These are phyloP conservation scores for Pseudogymnoascus sp. DNA, from an alignment of 2,329 filamentous ascomycete genomes.

Conservation along the genomic window DNA sequence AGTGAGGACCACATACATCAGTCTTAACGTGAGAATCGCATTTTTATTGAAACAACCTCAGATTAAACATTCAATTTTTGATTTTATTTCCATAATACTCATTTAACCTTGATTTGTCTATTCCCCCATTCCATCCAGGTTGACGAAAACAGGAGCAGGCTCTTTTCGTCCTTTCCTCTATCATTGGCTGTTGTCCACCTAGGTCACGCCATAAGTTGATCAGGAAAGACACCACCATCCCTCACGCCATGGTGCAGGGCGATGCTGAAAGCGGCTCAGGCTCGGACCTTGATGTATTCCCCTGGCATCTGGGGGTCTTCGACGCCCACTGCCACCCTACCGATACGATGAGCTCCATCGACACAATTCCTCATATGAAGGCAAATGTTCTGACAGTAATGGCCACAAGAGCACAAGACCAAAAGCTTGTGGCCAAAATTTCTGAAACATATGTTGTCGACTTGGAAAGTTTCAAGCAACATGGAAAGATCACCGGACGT, in stretches of 20 bases:
- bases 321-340: conserved; percentile 84
- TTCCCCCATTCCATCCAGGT: not conserved
- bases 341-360: conserved; percentile 61
- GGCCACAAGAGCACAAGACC: conserved; percentile 70
- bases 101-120: not conserved
- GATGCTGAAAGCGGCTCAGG: not conserved
- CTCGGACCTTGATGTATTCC: conserved; percentile 38
- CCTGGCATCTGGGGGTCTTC: conserved; percentile 65
- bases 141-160: not conserved
- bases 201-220: not conserved
- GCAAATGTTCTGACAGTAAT: conserved; percentile 64
- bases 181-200: not conserved
- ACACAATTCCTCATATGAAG: conserved; percentile 57
- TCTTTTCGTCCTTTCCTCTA: not conserved
- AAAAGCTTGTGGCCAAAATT: conserved; percentile 61
- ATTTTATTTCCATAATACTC: not conserved
- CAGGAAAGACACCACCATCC: not conserved
- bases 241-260: not conserved
- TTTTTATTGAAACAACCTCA: not conserved
- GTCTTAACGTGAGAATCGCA: not conserved
- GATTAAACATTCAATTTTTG: not conserved
- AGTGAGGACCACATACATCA: not conserved
- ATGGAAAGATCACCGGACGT: conserved; percentile 29
- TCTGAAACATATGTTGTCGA: conserved; percentile 49
- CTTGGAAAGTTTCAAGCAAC: conserved; percentile 11